phyloP scores from a whole-genome alignment of 192 early-diverging fungal genomes.

The Podila epicladia region DNA sequence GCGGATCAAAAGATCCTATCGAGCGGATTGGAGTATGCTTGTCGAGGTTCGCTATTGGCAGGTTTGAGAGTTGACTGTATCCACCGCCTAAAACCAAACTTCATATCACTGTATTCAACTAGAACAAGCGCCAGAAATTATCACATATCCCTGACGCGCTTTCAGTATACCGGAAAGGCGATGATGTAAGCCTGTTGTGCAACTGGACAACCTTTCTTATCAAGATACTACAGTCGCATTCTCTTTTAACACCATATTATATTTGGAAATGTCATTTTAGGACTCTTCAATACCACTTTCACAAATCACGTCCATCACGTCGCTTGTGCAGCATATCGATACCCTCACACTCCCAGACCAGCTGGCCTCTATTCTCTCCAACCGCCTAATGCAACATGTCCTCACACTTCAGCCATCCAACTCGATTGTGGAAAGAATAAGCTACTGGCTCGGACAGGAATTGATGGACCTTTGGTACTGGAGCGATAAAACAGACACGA shows the following conservation, averaged over 20 bases:
- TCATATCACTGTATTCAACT: neutral
- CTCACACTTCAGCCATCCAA: constrained; percentile 15
- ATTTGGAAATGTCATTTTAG: constrained; percentile 1
- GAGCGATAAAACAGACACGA: constrained; percentile 45
- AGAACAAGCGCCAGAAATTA: constrained; percentile 56
- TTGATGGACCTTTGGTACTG: constrained; percentile 59
- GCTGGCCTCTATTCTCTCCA: constrained; percentile 55
- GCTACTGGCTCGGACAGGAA: constrained; percentile 57
- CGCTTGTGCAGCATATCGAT: constrained; percentile 57
- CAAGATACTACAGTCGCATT: neutral
- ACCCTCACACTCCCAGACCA: constrained; percentile 59
- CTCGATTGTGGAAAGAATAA: constrained; percentile 51
- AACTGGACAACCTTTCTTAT: neutral
- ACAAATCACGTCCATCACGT: constrained; percentile 52
- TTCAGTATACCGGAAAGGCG: constrained; percentile 36
- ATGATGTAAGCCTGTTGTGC: constrained; percentile 19
- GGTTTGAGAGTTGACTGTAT: too few relatives aligned
- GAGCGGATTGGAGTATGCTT: constrained; percentile 13
- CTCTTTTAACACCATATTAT: too few relatives aligned
- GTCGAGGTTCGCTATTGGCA: neutral
- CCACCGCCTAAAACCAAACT: neutral
- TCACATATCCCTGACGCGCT: constrained; percentile 47
- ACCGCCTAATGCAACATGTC: constrained; percentile 61
- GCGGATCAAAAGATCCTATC: constrained; percentile 42
- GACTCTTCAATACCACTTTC: constrained; percentile 45